Base-by-base conservation (phyloP, 2,329 filamentous ascomycete genomes). In the Penicillium digitatum region DNA sequence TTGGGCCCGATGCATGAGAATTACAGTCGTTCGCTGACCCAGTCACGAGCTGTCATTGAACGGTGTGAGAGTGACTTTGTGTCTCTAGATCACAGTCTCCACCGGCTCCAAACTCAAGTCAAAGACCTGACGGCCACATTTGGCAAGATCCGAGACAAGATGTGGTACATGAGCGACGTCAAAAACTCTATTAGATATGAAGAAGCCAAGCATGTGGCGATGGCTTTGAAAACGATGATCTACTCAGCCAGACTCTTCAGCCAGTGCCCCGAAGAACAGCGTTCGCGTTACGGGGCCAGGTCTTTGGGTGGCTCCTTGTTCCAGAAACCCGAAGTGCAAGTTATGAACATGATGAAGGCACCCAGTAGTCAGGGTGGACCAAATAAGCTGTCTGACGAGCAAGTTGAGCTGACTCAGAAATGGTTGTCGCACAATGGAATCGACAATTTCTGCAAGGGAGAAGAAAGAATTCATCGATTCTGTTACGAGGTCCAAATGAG, bases 91-190 rank as follows among this genome's bases (percentile, higher is more conserved):
- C 88, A 90, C 63, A 90, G 87, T 24, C 86, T 93, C 65, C 88
- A 90, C 65, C 83, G 88, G 3, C 86, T 91, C 45, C 89, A 93
- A 64, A 82, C 81, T 3, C 81, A 85, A 12, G 86, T 92, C 34
- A 87, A 90, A 38, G 80, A 84, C 5, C 89, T 90, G 83, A 88
- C 90, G 80, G 80, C 81, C 55, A 84, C 84, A 5, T 80, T 94
- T 35, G 84, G 86, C 54, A 86, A 87, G 22, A 80, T 96, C 37
- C 85, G 94, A 39, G 89, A 96, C 71, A 97, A 97, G 79, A 96
- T 97, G 89, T 99, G 94, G 94, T 99, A 95, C 70, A 89, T 94
- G 57, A 93, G 89, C 1, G 91, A 96, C 71, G 92, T 97, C 27
- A 87, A 90, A 59, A 92, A 93, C 65, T 96, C 94, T 4, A 88